Evolutionary conservation across 805 yeast species (phyloP).

Genomic region (Maudiozyma saulgeensis): DNA sequence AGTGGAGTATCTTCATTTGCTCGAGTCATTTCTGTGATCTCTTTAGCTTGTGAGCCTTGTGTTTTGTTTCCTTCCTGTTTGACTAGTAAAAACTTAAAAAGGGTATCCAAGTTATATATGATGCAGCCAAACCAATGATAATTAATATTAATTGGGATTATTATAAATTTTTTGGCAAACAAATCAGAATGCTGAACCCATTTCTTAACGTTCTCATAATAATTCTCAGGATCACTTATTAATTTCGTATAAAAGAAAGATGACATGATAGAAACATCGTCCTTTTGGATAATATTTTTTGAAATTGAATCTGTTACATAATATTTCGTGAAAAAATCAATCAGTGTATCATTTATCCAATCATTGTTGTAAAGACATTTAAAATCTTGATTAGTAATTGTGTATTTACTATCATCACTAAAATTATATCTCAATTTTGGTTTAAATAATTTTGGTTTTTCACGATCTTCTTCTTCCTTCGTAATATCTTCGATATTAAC

Average conservation of each 20-base stretch:
- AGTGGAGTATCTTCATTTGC: not conserved
- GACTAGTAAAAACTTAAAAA: conserved; percentile 10
- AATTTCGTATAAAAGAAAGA: conserved; percentile 76
- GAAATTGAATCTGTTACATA: conserved; percentile 34
- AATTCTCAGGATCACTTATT: conserved; percentile 31
- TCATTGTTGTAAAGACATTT: conserved; percentile 68
- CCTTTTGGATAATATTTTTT: conserved; percentile 22
- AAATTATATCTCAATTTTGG: conserved; percentile 45
- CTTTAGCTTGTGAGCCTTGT: not conserved
- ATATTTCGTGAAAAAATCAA: conserved; percentile 72
- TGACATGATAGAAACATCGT: conserved; percentile 52
- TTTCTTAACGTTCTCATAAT: conserved; percentile 55
- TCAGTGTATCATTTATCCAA: conserved; percentile 83
- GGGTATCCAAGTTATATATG: conserved; percentile 41
- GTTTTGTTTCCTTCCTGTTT: not conserved
- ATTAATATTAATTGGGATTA: conserved; percentile 74
- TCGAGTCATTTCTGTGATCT: not conserved
- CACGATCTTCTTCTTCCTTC: conserved; percentile 4
- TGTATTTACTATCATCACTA: conserved; percentile 43
- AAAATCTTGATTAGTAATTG: conserved; percentile 61
- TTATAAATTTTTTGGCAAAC: conserved; percentile 46
- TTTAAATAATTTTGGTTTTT: conserved; percentile 21
- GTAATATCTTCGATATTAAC: conserved; percentile 5
- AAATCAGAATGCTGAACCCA: conserved; percentile 73
- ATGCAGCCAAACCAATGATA: conserved; percentile 86